Conservation (phyloP, 164 flowering plant species). For the Annona cherimola region DNA sequence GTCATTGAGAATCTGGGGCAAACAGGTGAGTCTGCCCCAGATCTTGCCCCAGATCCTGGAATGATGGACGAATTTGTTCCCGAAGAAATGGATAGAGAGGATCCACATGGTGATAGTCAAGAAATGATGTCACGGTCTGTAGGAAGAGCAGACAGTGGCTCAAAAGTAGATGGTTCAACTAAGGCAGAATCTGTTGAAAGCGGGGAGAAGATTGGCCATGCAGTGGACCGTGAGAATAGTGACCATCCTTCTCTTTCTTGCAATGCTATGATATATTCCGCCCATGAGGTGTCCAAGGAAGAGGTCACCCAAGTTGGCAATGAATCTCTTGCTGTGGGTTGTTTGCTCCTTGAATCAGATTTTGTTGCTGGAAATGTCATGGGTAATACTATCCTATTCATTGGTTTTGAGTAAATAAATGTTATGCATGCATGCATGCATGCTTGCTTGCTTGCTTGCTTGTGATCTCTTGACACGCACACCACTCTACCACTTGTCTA, state of each 20-base stretch:
- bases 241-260: constrained; percentile 76
- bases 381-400: constrained; percentile 29
- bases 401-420: background rate
- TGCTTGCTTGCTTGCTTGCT: background rate
- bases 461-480: background rate
- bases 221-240: constrained; percentile 31
- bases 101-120: constrained; percentile 84
- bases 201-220: constrained; percentile 67
- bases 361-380: constrained; percentile 49
- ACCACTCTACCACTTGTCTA: too few species aligned
- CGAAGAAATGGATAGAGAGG: constrained; percentile 66
- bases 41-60: constrained; percentile 60
- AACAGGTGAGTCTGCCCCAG: constrained; percentile 84
- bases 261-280: constrained; percentile 67
- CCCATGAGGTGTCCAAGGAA: constrained; percentile 59
- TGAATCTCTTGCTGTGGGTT: constrained; percentile 40
- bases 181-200: constrained; percentile 95
- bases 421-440: background rate
- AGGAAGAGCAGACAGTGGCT: constrained; percentile 91
- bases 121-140: constrained; percentile 75
- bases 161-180: constrained; percentile 73
- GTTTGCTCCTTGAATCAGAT: constrained; percentile 38
- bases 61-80: constrained; percentile 79
- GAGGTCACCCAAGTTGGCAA: constrained; percentile 64
- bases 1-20: constrained; percentile 88